Evolutionary conservation across 805 yeast species (phyloP), one percentile per base, ranked within the genome.

Genomic region (Debaryomyces prosopidis): DNA sequence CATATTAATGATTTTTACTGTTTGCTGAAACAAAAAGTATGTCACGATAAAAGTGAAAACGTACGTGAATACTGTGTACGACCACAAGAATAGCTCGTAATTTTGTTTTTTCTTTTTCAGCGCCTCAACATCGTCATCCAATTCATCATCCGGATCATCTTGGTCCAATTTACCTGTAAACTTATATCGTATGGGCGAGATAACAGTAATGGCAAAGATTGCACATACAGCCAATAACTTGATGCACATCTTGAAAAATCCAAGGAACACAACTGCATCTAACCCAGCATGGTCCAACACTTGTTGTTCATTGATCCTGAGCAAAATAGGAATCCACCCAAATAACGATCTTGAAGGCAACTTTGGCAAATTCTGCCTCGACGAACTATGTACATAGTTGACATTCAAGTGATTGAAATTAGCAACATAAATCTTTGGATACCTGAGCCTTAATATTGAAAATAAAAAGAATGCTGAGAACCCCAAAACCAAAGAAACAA

Each of bases 241-340:
- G 40, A 91, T 87, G 49, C 94, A 80, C 87, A 90, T 88, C 49
- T 87, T 85, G 77, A 94, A 94, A 62, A 92, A 91, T 3, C 90
- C 90, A 27, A 92, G 67, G 58, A 88, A 92, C 39, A 94, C 98
- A 66, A 80, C 90, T 0, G 97, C 97, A 68, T 92, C 99, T 36
- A 92, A 67, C 0, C 99, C 99, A 2, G 97, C 96, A 57, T 84
- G 85, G 49, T 89, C 92, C 41, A 92, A 73, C 2, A 94, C 79
- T 46, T 89, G 90, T 12, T 79, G 74, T 54, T 92, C 98, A 19
- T 76, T 72, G 15, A 91, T 82, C 10, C 65, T 64, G 59, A 79
- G 79, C 11, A 92, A 68, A 0, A 82, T 79, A 0, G 83, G 79
- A 7, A 91, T 73, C 97, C 98, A 92, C 2, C 91, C 90, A 55